Evolutionary conservation across 2,329 filamentous ascomycete species (phyloP).

Genomic region (Talaromyces sp.): DNA sequence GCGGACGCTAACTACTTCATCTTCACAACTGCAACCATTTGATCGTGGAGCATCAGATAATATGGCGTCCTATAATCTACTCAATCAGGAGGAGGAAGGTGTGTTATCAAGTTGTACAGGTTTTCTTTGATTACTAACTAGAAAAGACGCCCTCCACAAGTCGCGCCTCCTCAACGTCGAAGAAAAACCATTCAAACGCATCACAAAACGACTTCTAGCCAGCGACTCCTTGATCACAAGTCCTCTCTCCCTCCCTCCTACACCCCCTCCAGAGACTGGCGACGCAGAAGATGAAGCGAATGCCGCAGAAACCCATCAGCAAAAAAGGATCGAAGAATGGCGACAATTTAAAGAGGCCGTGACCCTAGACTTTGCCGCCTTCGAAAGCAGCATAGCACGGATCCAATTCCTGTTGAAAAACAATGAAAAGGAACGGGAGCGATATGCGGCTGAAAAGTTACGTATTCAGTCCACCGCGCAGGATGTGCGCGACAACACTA

Average conservation of each 20-base stretch:
- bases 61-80: constrained; percentile 61
- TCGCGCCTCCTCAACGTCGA: constrained; percentile 83
- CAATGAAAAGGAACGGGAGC: constrained; percentile 76
- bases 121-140: neutral
- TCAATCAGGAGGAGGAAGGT: constrained; percentile 66
- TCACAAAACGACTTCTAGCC: constrained; percentile 74
- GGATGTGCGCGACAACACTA: constrained; percentile 70
- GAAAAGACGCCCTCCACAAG: constrained; percentile 75
- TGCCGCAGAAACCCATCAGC: constrained; percentile 44
- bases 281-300: constrained; percentile 42
- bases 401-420: constrained; percentile 82
- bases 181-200: constrained; percentile 85
- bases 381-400: constrained; percentile 80
- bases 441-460: constrained; percentile 76
- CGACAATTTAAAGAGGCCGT: constrained; percentile 77
- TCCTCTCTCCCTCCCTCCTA: constrained; percentile 56
- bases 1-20: neutral
- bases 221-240: constrained; percentile 62
- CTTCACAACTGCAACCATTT: neutral
- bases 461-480: constrained; percentile 77
- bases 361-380: constrained; percentile 80
- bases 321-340: constrained; percentile 55
- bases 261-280: constrained; percentile 62
- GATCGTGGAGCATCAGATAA: neutral
- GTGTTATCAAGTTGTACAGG: neutral